phyloP scores from a whole-genome alignment of 495 filamentous ascomycete genomes.

The Penicillium canariense region DNA sequence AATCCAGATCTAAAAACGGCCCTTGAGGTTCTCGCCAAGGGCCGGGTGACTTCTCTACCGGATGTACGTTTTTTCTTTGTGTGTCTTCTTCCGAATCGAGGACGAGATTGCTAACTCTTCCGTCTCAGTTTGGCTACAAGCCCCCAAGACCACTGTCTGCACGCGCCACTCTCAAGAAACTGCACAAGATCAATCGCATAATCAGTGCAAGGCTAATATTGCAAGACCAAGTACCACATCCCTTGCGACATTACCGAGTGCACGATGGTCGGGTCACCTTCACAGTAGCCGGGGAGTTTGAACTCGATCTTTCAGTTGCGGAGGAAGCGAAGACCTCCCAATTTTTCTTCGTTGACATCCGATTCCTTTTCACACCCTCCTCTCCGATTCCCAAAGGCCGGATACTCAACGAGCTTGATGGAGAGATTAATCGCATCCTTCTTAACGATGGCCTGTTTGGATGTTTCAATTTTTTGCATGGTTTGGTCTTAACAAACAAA shows the following conservation, averaged over 20 bases:
- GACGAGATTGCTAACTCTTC: background rate
- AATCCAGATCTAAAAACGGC: constrained; percentile 92
- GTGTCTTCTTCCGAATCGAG: background rate
- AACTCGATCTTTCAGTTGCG: constrained; percentile 84
- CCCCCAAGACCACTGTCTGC: constrained; percentile 67
- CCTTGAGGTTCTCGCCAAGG: constrained; percentile 74
- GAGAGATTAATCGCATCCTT: constrained; percentile 66
- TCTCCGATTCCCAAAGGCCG: constrained; percentile 55
- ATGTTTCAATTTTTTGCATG: constrained; percentile 82
- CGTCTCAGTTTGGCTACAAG: constrained; percentile 66
- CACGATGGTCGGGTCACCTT: constrained; percentile 83
- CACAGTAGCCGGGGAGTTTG: constrained; percentile 77
- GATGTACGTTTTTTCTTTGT: constrained; percentile 52
- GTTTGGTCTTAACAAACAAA: constrained; percentile 83
- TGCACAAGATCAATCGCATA: constrained; percentile 78
- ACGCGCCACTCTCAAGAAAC: constrained; percentile 60
- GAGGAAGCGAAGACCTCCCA: constrained; percentile 76
- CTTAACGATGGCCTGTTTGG: constrained; percentile 63
- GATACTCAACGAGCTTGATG: constrained; percentile 63
- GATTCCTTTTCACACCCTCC: constrained; percentile 75
- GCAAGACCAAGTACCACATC: constrained; percentile 67
- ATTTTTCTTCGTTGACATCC: constrained; percentile 90
- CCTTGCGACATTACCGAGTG: constrained; percentile 72
- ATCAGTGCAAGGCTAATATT: constrained; percentile 77
- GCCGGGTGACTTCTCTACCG: constrained; percentile 70